Evolutionary conservation across 495 filamentous ascomycete genomes (phyloP), one percentile per base, ranked within the genome.

Genomic region (Neurospora intermedia): DNA sequence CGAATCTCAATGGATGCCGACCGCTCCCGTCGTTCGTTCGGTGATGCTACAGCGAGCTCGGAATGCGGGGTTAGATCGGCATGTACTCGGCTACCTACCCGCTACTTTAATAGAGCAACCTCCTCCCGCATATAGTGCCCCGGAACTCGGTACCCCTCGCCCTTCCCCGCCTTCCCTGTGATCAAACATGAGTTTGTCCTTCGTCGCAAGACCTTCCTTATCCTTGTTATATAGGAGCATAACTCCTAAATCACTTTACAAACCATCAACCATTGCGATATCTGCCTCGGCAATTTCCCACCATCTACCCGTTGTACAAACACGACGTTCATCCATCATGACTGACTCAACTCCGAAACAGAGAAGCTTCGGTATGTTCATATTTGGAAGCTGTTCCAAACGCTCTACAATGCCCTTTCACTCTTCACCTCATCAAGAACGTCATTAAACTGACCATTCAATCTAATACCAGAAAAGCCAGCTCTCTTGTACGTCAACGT

Each of bases 401-500:
- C 20, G 23, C 54, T 3, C 20, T n/a, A 23, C 31, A 27, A 2
- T 10, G 8, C 23, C 35, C 39, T 16, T 45, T 59, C n/a, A 54
- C 45, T 54, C 46, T 40, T 7, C 54, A 20, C 66, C 43, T n/a
- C 45, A 8, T 42, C 11, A 11, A 45, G 27, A 38, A 38, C 35
- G 1, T 39, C 5, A 8, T 8, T 6, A 39, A 39, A 31, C 43
- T 43, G n/a, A 46, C 43, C 1, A 69, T 70, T 8, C 38, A 4
- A n/a, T 10, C 18, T 5, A 31, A 40, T 41, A 31, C 16, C 74
- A 93, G 91, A 86, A 54, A 90, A 90, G 78, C 90, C 91, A 41
- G 90, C 87, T 45, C 81, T 93, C 72, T 92, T 93, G 91, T 93
- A 81, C 75, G 84, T 81, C 39, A 18, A 15, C 39, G 35, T n/a